These are phyloP conservation scores for Mimosa pudica DNA, from an alignment of 306 rosid genomes.

Conservation along the genomic window DNA sequence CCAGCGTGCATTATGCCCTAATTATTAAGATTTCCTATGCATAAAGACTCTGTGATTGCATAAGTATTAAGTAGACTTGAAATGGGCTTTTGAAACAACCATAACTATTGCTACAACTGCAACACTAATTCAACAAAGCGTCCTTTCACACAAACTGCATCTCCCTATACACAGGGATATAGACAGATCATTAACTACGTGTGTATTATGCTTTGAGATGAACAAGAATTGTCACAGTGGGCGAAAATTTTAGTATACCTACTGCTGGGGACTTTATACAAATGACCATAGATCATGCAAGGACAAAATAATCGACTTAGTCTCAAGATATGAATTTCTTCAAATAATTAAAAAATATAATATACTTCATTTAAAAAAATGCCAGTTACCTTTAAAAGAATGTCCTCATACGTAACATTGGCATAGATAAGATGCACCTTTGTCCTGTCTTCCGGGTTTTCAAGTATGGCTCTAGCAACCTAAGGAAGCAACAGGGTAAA, in stretches of 20 bases:
- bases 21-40: background rate
- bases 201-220: background rate
- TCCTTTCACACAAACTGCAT: background rate
- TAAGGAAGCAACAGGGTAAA: slow-evolving; percentile 35
- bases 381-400: slow-evolving; percentile 77
- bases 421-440: slow-evolving; percentile 97
- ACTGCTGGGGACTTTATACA: background rate
- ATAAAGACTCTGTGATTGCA: background rate
- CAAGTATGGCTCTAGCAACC: slow-evolving; percentile 96
- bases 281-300: slow-evolving; percentile 16
- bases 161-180: background rate
- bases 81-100: background rate
- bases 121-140: slow-evolving; percentile 17
- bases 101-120: background rate
- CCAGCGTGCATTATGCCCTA: background rate
- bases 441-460: slow-evolving; percentile 85
- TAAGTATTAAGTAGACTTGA: background rate
- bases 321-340: slow-evolving; percentile 14
- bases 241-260: background rate
- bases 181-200: slow-evolving; percentile 1
- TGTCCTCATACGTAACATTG: slow-evolving; percentile 84
- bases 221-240: slow-evolving; percentile 2
- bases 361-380: background rate
- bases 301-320: slow-evolving; percentile 11
- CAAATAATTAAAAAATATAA: slow-evolving; percentile 17